Percentiles rank a stretch among this genome's conserved stretches.
Conservation (phyloP, 805 yeast species). For the Wickerhamomyces pijperi region DNA sequence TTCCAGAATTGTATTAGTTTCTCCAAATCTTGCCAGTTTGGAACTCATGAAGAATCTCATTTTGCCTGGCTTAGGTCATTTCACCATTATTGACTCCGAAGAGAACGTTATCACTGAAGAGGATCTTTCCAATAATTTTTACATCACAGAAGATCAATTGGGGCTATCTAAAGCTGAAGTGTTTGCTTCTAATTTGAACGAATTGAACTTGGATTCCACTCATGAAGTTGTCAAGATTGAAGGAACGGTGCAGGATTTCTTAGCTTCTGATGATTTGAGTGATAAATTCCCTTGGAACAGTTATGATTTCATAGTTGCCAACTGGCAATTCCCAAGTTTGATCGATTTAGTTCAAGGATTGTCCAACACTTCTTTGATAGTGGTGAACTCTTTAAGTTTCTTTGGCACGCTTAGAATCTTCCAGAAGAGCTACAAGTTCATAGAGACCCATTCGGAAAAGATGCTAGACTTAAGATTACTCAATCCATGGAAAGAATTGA, state of each 20-base stretch:
- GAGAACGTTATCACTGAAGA: slow-evolving; percentile 23
- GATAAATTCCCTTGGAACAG: slow-evolving; percentile 28
- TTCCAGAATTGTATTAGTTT: slow-evolving; percentile 51
- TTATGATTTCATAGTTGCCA: slow-evolving; percentile 39
- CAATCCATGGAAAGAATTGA: slow-evolving; percentile 62
- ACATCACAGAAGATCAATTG: slow-evolving; percentile 33
- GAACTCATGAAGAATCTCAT: slow-evolving; percentile 73
- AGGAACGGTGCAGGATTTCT: slow-evolving; percentile 4
- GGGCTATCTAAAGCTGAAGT: slow-evolving; percentile 30
- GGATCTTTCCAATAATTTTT: slow-evolving; percentile 54
- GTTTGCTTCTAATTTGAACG: slow-evolving; percentile 31
- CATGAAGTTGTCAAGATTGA: slow-evolving; percentile 6
- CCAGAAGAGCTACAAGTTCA: slow-evolving; percentile 46
- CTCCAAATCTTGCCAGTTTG: slow-evolving; percentile 44
- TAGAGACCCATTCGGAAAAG: slow-evolving; percentile 64
- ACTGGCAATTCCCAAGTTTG: slow-evolving; percentile 21
- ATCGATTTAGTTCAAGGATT: slow-evolving; percentile 28
- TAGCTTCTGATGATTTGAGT: slow-evolving; percentile 4
- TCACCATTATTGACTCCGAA: slow-evolving; percentile 43
- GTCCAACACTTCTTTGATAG: slow-evolving; percentile 42
- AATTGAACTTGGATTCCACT: slow-evolving; percentile 49
- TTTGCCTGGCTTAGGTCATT: slow-evolving; percentile 60
- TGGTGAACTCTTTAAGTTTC: slow-evolving; percentile 46
- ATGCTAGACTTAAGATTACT: slow-evolving; percentile 58
- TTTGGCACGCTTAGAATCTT: slow-evolving; percentile 49